These are phyloP conservation scores for Ascocoryne sarcoides DNA, from an alignment of 2,329 filamentous ascomycete genomes.

Conservation along the genomic window DNA sequence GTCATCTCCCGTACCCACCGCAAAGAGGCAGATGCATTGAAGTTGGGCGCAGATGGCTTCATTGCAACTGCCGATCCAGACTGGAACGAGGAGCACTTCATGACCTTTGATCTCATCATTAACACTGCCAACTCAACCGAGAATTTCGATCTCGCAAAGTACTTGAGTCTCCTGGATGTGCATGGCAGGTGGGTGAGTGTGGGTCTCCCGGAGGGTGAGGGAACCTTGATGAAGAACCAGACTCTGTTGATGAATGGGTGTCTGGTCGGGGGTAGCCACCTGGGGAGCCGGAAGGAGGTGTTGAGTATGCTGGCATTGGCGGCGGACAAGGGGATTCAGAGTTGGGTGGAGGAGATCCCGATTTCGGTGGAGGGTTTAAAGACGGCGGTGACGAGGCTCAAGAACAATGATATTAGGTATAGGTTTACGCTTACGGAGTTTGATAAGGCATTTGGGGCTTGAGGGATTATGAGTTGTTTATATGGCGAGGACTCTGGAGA, in stretches of 20 bases:
- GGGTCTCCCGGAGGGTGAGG: conserved; percentile 68
- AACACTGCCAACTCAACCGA: conserved; percentile 56
- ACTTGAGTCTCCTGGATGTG: conserved; percentile 72
- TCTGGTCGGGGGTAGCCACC: conserved; percentile 61
- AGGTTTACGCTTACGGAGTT: conserved; percentile 62
- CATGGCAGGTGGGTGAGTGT: conserved; percentile 75
- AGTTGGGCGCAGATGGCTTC: conserved; percentile 53
- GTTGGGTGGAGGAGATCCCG: conserved; percentile 65
- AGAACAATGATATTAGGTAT: conserved; percentile 64
- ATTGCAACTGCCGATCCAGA: conserved; percentile 47
- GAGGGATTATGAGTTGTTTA: background rate
- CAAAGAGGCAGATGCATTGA: conserved; percentile 50
- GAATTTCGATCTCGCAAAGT: conserved; percentile 59
- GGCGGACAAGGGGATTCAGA: conserved; percentile 58
- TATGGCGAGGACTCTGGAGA: too few species aligned
- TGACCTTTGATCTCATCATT: conserved; percentile 68
- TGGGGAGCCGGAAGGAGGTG: conserved; percentile 62
- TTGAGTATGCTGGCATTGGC: conserved; percentile 64
- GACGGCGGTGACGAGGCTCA: conserved; percentile 60
- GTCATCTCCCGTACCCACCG: conserved; percentile 51
- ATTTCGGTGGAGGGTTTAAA: conserved; percentile 62
- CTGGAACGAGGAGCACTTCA: conserved; percentile 48
- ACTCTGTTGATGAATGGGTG: conserved; percentile 67
- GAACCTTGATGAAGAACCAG: conserved; percentile 63
- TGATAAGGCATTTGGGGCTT: conserved; percentile 52